Evolutionary conservation across 129 eudicot genomes (phyloP).

Genomic region (Ambrosia trifida): DNA sequence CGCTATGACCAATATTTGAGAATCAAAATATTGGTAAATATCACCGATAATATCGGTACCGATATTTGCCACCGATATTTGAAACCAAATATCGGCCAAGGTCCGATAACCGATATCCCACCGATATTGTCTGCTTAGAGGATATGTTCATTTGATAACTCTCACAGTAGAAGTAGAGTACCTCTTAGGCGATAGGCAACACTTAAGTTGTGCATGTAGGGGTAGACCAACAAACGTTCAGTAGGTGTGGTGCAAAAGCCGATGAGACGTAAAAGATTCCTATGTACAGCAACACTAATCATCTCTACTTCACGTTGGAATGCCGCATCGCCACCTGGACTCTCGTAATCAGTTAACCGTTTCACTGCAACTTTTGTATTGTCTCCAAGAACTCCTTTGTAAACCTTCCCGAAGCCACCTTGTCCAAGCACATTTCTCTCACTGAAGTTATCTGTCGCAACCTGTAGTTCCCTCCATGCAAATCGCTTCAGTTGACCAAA

Average conservation of each 20-base stretch:
- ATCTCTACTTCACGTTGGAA: conserved; percentile 99
- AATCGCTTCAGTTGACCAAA: conserved; percentile 95
- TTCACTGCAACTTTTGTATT: conserved; percentile 94
- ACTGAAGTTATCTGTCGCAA: conserved; percentile 89
- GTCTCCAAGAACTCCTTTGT: conserved; percentile 84
- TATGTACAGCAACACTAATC: conserved; percentile 98
- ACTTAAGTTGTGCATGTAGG: conserved; percentile 94
- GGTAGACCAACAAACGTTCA: conserved; percentile 92
- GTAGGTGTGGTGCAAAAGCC: conserved; percentile 99
- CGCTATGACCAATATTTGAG: too few species aligned
- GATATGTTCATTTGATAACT: too few species aligned
- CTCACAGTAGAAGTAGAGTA: conserved; percentile 19
- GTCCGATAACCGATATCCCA: too few species aligned
- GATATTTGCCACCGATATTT: too few species aligned
- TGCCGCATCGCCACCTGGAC: conserved; percentile 94
- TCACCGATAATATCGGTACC: too few species aligned
- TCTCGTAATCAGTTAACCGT: conserved; percentile 82
- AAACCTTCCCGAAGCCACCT: conserved; percentile 99
- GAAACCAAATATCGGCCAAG: too few species aligned
- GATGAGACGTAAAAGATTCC: conserved; percentile 75
- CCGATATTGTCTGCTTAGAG: too few species aligned
- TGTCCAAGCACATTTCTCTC: conserved; percentile 96
- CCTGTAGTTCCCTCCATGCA: conserved; percentile 90
- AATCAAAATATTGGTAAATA: too few species aligned
- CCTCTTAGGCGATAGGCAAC: conserved; percentile 97